Base-by-base conservation (phyloP, 2,329 filamentous ascomycete species). In the Talaromyces albobiverticillius region DNA sequence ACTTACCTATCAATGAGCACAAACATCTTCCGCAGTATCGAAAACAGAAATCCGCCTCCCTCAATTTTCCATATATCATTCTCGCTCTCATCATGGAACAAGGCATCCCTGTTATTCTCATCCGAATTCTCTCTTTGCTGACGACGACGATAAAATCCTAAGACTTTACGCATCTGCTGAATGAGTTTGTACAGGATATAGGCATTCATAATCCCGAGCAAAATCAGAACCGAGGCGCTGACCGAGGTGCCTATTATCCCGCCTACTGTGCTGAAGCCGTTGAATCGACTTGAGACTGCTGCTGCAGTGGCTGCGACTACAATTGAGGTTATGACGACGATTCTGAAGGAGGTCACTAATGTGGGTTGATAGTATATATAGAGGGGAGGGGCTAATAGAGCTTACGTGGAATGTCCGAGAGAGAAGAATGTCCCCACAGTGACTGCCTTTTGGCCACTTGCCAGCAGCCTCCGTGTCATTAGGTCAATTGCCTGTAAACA, bases 351-450 rank as follows among this genome's bases (percentile, higher is more conserved):
- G n/a, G n/a, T n/a, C n/a, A n/a, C n/a, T n/a, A n/a, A n/a, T n/a
- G n/a, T n/a, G n/a, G n/a, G n/a, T n/a, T n/a, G 4, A 10, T 5
- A 31, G 25, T 58, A n/a, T n/a, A n/a, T 46, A 61, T 55, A 23
- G 26, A n/a, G n/a, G n/a, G n/a, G n/a, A n/a, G n/a, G n/a, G n/a
- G n/a, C n/a, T 18, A 25, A 16, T 25, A 31, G 10, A 16, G 58
- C 67, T 59, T 66, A 80, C 71, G 93, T 96, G 22, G 89, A 95
- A 73, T 97, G 93, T 0, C 94, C 93, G 0, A 97, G 81, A 0
- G 88, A 93, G 77, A 99, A 97, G 69, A 90, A 97, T 1, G 90
- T 96, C 41, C 93, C 94, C 1, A 97, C 93, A 0, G 92, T 93
- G 10, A 95, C 91, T 2, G 93, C 92, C 1, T 84, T 83, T 66